Conservation (phyloP, 208 protist species). For the Leishmania major region DNA sequence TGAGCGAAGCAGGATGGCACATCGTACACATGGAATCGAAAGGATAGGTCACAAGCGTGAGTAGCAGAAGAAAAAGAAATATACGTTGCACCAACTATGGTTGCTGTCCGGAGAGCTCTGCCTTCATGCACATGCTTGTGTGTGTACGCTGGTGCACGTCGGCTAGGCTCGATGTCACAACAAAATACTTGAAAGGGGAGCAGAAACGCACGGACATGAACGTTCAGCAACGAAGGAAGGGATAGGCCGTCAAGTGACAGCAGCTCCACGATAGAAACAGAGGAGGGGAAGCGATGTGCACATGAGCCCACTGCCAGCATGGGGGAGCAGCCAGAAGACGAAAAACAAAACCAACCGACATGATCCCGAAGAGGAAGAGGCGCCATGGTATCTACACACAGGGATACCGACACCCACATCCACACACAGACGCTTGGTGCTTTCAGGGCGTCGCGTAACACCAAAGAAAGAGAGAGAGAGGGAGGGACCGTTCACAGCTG, state of each 20-base stretch:
- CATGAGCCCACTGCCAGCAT: neutral
- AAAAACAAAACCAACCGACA: neutral
- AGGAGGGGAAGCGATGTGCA: neutral
- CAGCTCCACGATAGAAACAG: neutral
- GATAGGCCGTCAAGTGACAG: too few relatives aligned
- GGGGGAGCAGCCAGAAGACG: neutral
- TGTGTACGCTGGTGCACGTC: neutral
- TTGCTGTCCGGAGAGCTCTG: neutral
- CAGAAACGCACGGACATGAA: neutral
- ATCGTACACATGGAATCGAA: neutral
- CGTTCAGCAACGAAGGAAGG: neutral
- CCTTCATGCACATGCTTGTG: neutral
- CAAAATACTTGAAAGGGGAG: neutral
- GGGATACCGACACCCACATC: neutral
- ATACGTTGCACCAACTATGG: neutral
- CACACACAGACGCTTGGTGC: neutral
- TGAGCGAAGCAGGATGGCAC: too few relatives aligned
- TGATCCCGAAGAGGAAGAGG: neutral
- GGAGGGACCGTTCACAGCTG: neutral
- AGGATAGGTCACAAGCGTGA: neutral
- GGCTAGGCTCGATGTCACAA: neutral
- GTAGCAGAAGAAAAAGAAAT: neutral
- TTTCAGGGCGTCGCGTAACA: neutral
- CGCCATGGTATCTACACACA: neutral
- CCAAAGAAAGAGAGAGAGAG: neutral